Conservation (phyloP, 2,329 filamentous ascomycete species). For the Talaromyces amestolkiae region DNA sequence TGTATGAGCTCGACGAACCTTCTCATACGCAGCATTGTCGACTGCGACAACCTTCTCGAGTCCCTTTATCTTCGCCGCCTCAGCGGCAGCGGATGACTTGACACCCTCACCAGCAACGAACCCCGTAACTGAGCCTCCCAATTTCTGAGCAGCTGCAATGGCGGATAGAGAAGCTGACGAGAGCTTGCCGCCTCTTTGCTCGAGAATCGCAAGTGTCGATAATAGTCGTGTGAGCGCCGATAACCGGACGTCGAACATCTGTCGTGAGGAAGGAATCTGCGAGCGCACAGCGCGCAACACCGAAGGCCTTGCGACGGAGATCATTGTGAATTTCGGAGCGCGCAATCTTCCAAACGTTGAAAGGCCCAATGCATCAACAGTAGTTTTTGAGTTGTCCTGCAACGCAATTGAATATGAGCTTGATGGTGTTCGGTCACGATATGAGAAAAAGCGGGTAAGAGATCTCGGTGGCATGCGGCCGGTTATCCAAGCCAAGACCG, state of each 20-base stretch:
- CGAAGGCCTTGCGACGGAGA: conserved; percentile 39
- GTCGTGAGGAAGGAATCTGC: conserved; percentile 43
- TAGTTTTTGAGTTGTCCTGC: conserved; percentile 10
- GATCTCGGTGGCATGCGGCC: not conserved
- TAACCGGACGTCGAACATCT: conserved; percentile 46
- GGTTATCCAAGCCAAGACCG: conserved; percentile 3
- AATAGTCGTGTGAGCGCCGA: conserved; percentile 67
- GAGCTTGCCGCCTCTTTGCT: conserved; percentile 87
- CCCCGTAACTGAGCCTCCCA: conserved; percentile 80
- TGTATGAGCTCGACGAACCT: conserved; percentile 52
- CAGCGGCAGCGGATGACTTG: conserved; percentile 68
- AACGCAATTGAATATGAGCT: conserved; percentile 8
- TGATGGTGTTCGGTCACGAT: conserved; percentile 2
- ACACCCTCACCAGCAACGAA: conserved; percentile 81
- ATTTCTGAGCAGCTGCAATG: conserved; percentile 78
- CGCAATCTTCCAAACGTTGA: not conserved
- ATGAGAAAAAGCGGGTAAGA: conserved; percentile 6
- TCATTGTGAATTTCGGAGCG: not conserved
- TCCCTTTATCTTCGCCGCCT: conserved; percentile 84
- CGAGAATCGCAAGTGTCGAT: conserved; percentile 85
- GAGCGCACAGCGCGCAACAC: conserved; percentile 45
- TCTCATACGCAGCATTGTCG: conserved; percentile 87
- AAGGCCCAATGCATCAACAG: not conserved
- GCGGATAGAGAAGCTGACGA: conserved; percentile 78
- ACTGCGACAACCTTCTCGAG: conserved; percentile 88